Evolutionary conservation across 495 filamentous ascomycete genomes (phyloP), one percentile per base, ranked within the genome.

Genomic region (Tuber umbilicatum): DNA sequence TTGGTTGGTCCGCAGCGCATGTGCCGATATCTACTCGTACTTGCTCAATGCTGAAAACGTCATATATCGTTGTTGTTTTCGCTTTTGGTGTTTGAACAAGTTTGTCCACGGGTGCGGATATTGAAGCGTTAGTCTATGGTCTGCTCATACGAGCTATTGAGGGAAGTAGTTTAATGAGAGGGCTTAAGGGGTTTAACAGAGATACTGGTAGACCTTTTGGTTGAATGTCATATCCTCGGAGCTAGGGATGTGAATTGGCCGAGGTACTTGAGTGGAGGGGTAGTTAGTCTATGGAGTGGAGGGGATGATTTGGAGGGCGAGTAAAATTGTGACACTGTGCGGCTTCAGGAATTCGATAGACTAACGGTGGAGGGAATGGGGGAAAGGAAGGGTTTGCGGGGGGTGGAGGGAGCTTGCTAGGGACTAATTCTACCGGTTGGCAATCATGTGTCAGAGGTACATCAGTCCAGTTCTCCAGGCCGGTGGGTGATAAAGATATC

Each of bases 11-110:
- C 40, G 50, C 39, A 35, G 45, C 7, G 27, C 76, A 75, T 75
- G 73, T 77, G 73, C 64, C 70, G 64, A 75, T 75, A 45, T 47
- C 50, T 78, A 74, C 72, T 71, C 76, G 71, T 71, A 47, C 73
- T 78, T 42, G 69, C 39, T 73, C 69, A 9, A 12, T n/a, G 68
- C 68, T 69, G 74, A 60, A 69, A 78, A 74, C 76, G 76, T 78
- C 76, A 77, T 77, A 74, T 21, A 14, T 64, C 9, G 12, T 64
- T 35, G 12, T 64, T 17, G 14, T 64, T 64, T 27, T 16, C 5
- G 55, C 4, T 64, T 35, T 35, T 60, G 50, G 10, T 60, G 50
- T 14, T 27, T 60, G 50, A n/a, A 12, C 10, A 14, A 14, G 9
- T 60, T 31, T 35, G 27, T 64, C 55, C n/a, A 47, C 45, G n/a